Evolutionary conservation across 2,329 filamentous ascomycete genomes (phyloP).

Genomic region (Thielaviopsis ethacetica): DNA sequence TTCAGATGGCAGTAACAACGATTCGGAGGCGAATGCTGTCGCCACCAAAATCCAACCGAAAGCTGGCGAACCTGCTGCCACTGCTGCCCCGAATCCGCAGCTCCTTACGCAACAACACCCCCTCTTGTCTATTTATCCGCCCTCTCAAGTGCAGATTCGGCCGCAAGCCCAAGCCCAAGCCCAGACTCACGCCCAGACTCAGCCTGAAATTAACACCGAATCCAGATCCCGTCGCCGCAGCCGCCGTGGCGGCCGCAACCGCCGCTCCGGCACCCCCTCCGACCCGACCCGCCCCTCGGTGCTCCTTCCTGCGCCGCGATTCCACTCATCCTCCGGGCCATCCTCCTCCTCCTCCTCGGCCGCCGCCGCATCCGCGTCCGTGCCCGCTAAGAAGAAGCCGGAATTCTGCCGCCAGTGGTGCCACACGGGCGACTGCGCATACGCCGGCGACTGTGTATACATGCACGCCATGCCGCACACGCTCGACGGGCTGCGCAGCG

Average conservation of each 20-base stretch:
- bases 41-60: too few relatives aligned
- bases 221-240: slow-evolving; percentile 12
- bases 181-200: not conserved
- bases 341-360: not conserved
- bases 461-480: slow-evolving; percentile 32
- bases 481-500: slow-evolving; percentile 22
- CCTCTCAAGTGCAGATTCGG: too few relatives aligned
- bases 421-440: slow-evolving; percentile 29
- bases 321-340: too few relatives aligned
- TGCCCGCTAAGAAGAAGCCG: slow-evolving; percentile 1
- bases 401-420: slow-evolving; percentile 32
- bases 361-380: not conserved
- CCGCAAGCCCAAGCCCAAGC: not conserved
- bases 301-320: too few relatives aligned
- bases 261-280: not conserved
- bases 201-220: not conserved
- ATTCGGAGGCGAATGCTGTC: too few relatives aligned
- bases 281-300: too few relatives aligned
- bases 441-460: slow-evolving; percentile 26
- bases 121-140: not conserved
- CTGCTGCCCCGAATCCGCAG: too few relatives aligned
- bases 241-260: slow-evolving; percentile 13
- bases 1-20: not conserved
- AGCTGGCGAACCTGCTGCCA: too few relatives aligned
- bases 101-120: not conserved